Evolutionary conservation across 768 basidiomycete species (phyloP).

Genomic region (Russula abietina): DNA sequence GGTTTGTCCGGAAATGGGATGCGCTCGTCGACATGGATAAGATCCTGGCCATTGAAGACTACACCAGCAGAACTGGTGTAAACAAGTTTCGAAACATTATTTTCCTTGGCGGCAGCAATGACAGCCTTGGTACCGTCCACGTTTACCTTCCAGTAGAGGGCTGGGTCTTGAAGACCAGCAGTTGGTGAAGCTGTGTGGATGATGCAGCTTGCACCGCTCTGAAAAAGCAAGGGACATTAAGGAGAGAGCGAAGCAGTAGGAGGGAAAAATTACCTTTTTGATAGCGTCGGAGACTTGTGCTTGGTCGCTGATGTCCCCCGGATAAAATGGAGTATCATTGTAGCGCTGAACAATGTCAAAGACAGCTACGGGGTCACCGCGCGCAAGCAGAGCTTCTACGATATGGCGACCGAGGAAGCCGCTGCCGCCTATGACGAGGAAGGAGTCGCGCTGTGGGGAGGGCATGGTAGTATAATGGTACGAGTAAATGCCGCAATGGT

Average conservation of each 20-base stretch:
- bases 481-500: background rate
- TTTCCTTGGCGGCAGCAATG: slow-evolving; percentile 70
- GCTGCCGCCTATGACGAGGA: slow-evolving; percentile 90
- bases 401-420: slow-evolving; percentile 90
- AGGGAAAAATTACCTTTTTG: slow-evolving; percentile 49
- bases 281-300: slow-evolving; percentile 67
- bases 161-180: slow-evolving; percentile 58
- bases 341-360: slow-evolving; percentile 93
- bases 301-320: slow-evolving; percentile 82
- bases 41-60: slow-evolving; percentile 75
- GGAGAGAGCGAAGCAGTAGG: background rate
- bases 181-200: slow-evolving; percentile 92
- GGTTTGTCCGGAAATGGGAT: slow-evolving; percentile 63
- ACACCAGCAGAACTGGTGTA: slow-evolving; percentile 93
- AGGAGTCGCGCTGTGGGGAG: slow-evolving; percentile 46
- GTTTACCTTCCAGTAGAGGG: slow-evolving; percentile 87
- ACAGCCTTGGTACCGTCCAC: slow-evolving; percentile 85
- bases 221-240: background rate
- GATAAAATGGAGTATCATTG: slow-evolving; percentile 80
- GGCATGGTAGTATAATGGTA: slow-evolving; percentile 2
- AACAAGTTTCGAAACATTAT: slow-evolving; percentile 77
- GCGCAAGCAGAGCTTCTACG: slow-evolving; percentile 73
- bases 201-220: slow-evolving; percentile 83
- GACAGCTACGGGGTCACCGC: slow-evolving; percentile 75
- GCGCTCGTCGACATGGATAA: slow-evolving; percentile 86